phyloP scores from a whole-genome alignment of 768 basidiomycete species.

The Tricholoma terreum region DNA sequence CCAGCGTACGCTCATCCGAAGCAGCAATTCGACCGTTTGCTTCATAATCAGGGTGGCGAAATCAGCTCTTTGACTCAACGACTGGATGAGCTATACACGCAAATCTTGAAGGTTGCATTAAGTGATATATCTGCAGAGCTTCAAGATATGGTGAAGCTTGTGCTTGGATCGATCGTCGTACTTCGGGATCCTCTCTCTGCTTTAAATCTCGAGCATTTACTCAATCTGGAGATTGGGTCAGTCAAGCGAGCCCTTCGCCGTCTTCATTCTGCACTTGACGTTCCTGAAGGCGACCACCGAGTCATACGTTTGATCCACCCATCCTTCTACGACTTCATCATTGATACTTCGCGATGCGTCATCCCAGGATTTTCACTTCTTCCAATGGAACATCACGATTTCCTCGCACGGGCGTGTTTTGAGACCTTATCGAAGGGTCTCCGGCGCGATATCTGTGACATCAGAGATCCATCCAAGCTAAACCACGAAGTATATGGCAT shows the following conservation, averaged over 20 bases:
- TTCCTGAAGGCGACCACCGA: neutral
- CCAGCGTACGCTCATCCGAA: neutral
- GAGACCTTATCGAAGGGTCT: neutral
- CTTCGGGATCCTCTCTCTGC: neutral
- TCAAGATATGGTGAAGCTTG: neutral
- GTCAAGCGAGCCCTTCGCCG: neutral
- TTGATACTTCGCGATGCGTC: neutral
- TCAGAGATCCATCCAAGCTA: neutral
- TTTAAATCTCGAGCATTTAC: neutral
- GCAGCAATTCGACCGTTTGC: neutral
- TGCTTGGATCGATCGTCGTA: neutral
- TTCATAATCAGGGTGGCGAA: neutral
- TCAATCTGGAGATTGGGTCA: neutral
- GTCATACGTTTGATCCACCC: neutral
- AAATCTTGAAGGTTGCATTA: neutral
- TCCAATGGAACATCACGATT: neutral
- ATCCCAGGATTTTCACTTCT: neutral
- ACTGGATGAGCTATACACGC: neutral
- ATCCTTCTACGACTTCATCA: conserved; percentile 1
- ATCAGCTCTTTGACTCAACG: neutral
- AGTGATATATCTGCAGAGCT: neutral
- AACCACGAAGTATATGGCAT: neutral
- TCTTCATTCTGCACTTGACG: neutral
- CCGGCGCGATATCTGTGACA: neutral
- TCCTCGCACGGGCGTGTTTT: neutral